Evolutionary conservation across 2,329 filamentous ascomycete genomes (phyloP).

Genomic region (Seiridium cupressi): DNA sequence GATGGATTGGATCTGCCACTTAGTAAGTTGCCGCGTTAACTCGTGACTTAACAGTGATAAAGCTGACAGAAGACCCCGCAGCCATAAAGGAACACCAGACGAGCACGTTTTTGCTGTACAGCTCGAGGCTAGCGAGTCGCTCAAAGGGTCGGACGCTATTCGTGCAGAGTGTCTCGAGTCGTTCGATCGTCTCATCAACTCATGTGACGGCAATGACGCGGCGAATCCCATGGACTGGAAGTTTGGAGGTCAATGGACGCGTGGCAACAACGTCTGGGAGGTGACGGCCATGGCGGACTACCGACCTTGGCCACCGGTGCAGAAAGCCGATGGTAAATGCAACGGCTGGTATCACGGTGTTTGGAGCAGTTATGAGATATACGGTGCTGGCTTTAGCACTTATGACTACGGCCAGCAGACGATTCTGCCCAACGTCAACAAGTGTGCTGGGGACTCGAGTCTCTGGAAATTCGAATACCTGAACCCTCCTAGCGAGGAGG

Average conservation of each 20-base stretch:
- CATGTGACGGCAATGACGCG: neutral
- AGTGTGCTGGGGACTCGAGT: constrained; percentile 7
- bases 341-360: neutral
- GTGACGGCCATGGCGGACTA: neutral
- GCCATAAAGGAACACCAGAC: constrained; percentile 24
- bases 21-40: too few relatives aligned
- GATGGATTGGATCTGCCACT: too few relatives aligned
- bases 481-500: neutral
- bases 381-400: neutral
- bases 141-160: neutral
- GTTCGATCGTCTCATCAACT: neutral
- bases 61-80: too few relatives aligned
- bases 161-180: constrained; percentile 15
- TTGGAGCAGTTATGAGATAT: neutral
- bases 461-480: constrained; percentile 10
- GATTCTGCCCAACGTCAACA: constrained; percentile 12
- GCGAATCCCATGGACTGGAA: neutral
- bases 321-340: neutral
- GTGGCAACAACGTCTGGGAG: neutral
- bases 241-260: neutral
- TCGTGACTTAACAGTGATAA: too few relatives aligned
- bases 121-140: constrained; percentile 9
- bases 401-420: neutral
- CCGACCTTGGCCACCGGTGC: neutral
- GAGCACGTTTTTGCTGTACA: constrained; percentile 19